Conservation (phyloP, 306 rosid species). For the Sechiopsis laciniata region DNA sequence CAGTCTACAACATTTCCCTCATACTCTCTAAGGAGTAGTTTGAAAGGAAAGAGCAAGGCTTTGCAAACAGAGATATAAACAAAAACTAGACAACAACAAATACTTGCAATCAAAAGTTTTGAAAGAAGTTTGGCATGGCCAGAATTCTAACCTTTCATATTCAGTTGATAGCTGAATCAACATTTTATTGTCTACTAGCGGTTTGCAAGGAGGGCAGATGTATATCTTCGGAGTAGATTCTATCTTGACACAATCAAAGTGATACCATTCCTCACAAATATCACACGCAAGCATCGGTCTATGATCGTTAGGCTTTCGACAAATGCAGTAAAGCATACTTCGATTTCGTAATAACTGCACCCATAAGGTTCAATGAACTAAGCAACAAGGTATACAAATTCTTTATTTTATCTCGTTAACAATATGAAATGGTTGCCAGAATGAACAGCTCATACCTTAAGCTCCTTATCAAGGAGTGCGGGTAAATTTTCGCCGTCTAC, state of each 20-base stretch:
- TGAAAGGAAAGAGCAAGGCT: not conserved
- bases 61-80: not conserved
- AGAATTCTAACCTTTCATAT: conserved; percentile 54
- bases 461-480: conserved; percentile 62
- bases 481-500: conserved; percentile 76
- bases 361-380: conserved; percentile 16
- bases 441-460: conserved; percentile 41
- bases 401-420: not conserved
- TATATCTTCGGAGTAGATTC: conserved; percentile 44
- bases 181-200: conserved; percentile 31
- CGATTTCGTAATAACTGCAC: conserved; percentile 69
- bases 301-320: conserved; percentile 73
- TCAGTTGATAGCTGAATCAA: conserved; percentile 26
- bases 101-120: not conserved
- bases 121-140: not conserved
- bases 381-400: not conserved
- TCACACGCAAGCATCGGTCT: conserved; percentile 85
- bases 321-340: conserved; percentile 87
- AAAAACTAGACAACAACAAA: not conserved
- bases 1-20: not conserved
- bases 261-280: conserved; percentile 88
- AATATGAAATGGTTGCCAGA: conserved; percentile 7
- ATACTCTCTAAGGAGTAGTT: not conserved
- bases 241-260: conserved; percentile 80
- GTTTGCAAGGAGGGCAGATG: conserved; percentile 85